Evolutionary conservation across 148 eudicot species (phyloP), one percentile per base, ranked within the genome.

Genomic region (Silene conica): DNA sequence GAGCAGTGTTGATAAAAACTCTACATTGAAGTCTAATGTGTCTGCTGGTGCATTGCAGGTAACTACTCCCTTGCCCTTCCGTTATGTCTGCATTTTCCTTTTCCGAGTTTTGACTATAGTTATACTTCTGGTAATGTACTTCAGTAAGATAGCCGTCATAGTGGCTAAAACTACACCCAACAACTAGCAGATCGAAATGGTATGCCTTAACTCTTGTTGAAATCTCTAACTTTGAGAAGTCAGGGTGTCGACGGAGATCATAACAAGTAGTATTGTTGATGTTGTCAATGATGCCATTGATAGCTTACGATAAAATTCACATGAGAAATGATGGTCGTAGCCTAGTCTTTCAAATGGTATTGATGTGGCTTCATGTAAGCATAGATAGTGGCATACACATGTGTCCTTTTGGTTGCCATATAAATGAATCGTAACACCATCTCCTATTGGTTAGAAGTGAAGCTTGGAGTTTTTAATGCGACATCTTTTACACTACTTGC

Each of bases 1-100:
- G 71, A 82, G 79, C 74, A 75, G 89, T 50, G 71, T 78, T 66
- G 99, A 95, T 75, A 92, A 84, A 82, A 90, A 52, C 83, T 75
- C 89, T 55, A 77, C 74, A 52, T 19, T 81, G 67, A 89, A 81
- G 82, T 66, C 88, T 58, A 19, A 68, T 34, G 63, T 63, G 54
- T 88, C 74, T 69, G 65, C 87, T 46, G 76, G 77, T 67, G 58
- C 80, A 20, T 63, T 71, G 52, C 90, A 88, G 93, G 98, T 94
- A 73, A 69, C 26, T 75, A 19, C 61, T 34, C 41, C 48, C 31
- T 21, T 7, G 21, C 8, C 21, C 54, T 21, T 21, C 15, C 58
- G 1, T 48, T 23, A 6, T 18, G 13, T 68, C 22, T 41, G 10
- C 1, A 18, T 66, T 10, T n/a, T 2, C 5, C 19, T 3, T 21